These are phyloP conservation scores for Globisporangium spinosum DNA, from an alignment of 352 stramenopile species.

Conservation along the genomic window DNA sequence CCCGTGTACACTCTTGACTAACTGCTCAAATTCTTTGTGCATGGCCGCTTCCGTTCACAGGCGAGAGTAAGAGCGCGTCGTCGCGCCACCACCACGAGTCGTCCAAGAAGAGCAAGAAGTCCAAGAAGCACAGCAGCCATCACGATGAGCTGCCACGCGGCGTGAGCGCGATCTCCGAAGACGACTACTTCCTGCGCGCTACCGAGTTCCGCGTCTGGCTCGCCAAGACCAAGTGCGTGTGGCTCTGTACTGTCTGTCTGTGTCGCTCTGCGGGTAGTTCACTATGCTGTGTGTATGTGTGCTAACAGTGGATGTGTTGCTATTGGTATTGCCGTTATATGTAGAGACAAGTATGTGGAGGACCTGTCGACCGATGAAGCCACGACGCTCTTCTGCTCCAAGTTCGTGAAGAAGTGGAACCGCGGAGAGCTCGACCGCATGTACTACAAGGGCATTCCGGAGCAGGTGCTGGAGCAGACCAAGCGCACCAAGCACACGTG, in stretches of 20 bases:
- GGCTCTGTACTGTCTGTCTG: not conserved
- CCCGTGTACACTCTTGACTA: not conserved
- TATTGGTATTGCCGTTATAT: not conserved
- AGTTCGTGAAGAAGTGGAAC: constrained; percentile 73
- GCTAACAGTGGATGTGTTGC: not conserved
- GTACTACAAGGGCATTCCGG: constrained; percentile 65
- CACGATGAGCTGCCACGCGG: constrained; percentile 19
- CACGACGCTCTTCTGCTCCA: constrained; percentile 41
- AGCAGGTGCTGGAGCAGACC: constrained; percentile 60
- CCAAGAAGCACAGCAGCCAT: constrained; percentile 12
- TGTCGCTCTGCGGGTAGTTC: no score
- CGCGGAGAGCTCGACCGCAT: constrained; percentile 41
- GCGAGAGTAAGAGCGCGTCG: constrained; percentile 16
- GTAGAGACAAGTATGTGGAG: constrained; percentile 62
- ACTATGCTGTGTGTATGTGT: not conserved
- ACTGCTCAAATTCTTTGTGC: not conserved
- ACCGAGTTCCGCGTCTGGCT: constrained; percentile 79
- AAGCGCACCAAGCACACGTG: constrained; percentile 69
- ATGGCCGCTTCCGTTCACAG: not conserved
- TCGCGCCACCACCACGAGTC: constrained; percentile 20
- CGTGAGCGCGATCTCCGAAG: constrained; percentile 33
- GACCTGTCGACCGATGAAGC: constrained; percentile 62
- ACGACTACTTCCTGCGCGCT: constrained; percentile 67
- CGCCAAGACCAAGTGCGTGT: constrained; percentile 39
- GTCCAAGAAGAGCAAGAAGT: constrained; percentile 31